These are phyloP conservation scores for Beauveria sp. DNA, from an alignment of 2,329 filamentous ascomycete species.

Conservation along the genomic window DNA sequence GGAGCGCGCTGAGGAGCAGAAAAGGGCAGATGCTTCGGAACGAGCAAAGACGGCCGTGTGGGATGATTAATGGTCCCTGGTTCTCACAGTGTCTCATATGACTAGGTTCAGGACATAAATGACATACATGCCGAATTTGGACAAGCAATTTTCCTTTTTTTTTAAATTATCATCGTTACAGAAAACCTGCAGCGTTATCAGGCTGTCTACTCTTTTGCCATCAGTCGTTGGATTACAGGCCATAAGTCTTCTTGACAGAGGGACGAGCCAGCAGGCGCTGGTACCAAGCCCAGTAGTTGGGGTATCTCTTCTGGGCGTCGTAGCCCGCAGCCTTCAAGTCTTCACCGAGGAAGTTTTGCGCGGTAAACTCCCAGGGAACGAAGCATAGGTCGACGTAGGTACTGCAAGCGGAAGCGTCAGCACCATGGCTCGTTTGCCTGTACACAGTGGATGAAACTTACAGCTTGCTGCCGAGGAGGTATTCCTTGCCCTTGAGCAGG, in stretches of 20 bases:
- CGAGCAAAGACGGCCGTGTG: slow-evolving; percentile 78
- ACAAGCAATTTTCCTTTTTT: neutral
- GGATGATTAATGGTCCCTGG: slow-evolving; percentile 50
- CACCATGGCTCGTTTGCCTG: neutral
- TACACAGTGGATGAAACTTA: neutral
- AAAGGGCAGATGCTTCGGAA: slow-evolving; percentile 57
- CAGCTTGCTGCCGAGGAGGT: slow-evolving; percentile 12
- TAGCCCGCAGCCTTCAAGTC: slow-evolving; percentile 15
- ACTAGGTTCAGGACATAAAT: neutral
- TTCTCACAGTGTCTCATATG: no score
- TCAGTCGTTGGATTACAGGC: neutral
- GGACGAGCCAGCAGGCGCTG: slow-evolving; percentile 24
- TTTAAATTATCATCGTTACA: neutral
- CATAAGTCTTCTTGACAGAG: slow-evolving; percentile 21
- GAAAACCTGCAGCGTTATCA: neutral
- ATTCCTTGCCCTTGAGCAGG: slow-evolving; percentile 11
- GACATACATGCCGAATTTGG: neutral
- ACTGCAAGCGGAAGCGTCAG: slow-evolving; percentile 19
- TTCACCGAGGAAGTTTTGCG: slow-evolving; percentile 14
- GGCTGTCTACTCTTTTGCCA: no score
- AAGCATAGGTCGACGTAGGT: slow-evolving; percentile 29
- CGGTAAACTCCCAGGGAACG: slow-evolving; percentile 21
- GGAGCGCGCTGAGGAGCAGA: slow-evolving; percentile 58
- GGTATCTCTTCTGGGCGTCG: slow-evolving; percentile 25
- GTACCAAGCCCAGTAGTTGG: slow-evolving; percentile 28